phyloP scores from a whole-genome alignment of 257 asterid genomes.

The Euphrasia confusa region DNA sequence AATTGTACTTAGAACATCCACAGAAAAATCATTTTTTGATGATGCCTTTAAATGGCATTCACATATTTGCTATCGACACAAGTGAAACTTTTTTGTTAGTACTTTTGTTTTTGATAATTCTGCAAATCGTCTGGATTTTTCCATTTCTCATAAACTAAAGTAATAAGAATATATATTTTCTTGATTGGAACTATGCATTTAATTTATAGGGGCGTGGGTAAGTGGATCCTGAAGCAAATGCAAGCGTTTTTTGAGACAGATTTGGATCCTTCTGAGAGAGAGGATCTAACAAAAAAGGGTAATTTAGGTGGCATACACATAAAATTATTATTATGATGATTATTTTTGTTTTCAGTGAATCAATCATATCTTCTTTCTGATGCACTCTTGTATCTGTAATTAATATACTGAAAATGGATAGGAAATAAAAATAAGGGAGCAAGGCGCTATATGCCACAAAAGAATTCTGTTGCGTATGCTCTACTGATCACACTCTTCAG shows the following conservation, averaged over 20 bases:
- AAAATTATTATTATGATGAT: background rate
- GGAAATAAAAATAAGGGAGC: conserved; percentile 58
- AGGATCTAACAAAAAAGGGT: conserved; percentile 47
- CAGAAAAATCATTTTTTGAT: too few relatives aligned
- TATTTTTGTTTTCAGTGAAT: conserved; percentile 12
- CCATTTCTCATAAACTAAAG: background rate
- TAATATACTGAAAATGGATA: conserved; percentile 25
- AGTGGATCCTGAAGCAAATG: conserved; percentile 89
- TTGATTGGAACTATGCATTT: conserved; percentile 16
- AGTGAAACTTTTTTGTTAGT: background rate
- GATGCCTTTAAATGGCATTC: background rate
- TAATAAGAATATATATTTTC: background rate
- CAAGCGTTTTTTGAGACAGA: conserved; percentile 57
- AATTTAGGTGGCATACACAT: conserved; percentile 8
- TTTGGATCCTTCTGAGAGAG: conserved; percentile 39
- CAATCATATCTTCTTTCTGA: background rate
- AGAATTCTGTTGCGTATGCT: conserved; percentile 92
- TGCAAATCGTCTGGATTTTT: conserved; percentile 1
- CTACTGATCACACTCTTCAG: conserved; percentile 77
- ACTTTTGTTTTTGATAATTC: background rate
- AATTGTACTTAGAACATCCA: background rate
- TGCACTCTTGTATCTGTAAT: conserved; percentile 11
- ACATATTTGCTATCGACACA: background rate
- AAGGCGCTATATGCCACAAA: conserved; percentile 80
- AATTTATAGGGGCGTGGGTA: conserved; percentile 73